phyloP scores from a whole-genome alignment of 768 basidiomycete genomes.

The Wakefieldia striispora region DNA sequence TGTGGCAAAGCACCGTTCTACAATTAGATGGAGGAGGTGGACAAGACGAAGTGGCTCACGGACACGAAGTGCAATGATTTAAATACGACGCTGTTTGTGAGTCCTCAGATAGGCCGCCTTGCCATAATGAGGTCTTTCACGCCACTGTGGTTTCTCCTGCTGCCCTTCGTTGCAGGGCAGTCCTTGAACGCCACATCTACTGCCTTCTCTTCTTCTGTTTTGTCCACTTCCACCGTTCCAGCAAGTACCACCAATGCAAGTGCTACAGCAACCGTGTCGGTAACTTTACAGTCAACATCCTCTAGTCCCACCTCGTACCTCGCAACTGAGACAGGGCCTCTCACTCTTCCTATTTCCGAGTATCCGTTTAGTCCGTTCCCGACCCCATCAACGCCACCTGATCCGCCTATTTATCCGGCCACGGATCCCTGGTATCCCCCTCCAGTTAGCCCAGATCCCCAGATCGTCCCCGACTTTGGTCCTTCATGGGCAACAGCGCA shows the following conservation, averaged over 20 bases:
- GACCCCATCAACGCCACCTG: conserved; percentile 48
- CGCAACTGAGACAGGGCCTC: conserved; percentile 18
- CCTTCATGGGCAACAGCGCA: conserved; percentile 52
- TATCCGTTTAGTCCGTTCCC: conserved; percentile 55
- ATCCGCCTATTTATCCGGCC: conserved; percentile 48
- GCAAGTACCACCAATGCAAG: neutral
- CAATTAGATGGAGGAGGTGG: no score
- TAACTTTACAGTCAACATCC: neutral
- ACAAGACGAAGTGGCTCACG: no score
- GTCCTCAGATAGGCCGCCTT: neutral
- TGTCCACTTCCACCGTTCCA: neutral
- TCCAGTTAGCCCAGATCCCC: conserved; percentile 37
- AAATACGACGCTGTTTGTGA: neutral
- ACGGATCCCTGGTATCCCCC: conserved; percentile 54
- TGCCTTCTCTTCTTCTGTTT: neutral
- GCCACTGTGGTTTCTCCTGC: neutral
- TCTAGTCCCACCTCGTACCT: conserved; percentile 1
- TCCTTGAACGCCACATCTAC: neutral
- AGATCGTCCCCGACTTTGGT: conserved; percentile 38
- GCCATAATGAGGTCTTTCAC: neutral
- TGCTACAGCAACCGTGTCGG: neutral
- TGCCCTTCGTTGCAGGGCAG: conserved; percentile 5
- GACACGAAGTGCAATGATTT: no score
- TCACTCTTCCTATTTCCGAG: conserved; percentile 35
- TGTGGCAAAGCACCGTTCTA: no score